Base-by-base conservation (phyloP, 2,329 filamentous ascomycete genomes). In the Talaromyces atroroseus region DNA sequence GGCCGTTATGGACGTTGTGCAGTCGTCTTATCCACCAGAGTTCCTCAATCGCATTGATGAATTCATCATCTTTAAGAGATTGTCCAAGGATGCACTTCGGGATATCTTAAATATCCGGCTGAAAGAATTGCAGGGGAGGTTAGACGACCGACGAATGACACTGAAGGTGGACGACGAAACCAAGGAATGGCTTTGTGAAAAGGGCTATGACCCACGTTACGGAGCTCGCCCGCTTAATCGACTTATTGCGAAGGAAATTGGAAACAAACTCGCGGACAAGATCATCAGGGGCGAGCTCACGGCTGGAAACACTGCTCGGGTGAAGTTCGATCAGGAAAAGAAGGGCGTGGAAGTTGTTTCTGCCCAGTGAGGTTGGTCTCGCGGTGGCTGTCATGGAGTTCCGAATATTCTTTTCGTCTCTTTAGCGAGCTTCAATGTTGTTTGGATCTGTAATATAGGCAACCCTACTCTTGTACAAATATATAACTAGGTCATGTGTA, bases 21-120 rank as follows among this genome's bases (percentile, higher is more conserved):
- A 87, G 18, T 73, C 79, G 8, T 74, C 80, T 1, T 87, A 96
- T 69, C 85, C 92, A 5, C 94, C 94, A 2, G 94, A 97, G 70
- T 99, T 97, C 79, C 82, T 97, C 61, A 97, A 99, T 76, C 84
- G 94, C 20, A 90, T 97, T 60, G 92, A 97, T 72, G 92, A 95
- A 59, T 96, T 97, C 76, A 96, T 97, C 70, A 78, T 97, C 67
- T 97, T 97, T 80, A 92, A 92, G 74, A 84, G 92, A 8, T 82
- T 97, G 2, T 89, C 90, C 0, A 81, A 81, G 29, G 78, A 80
- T 18, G 92, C 92, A 16, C 81, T 97, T 56, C 82, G 90, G 29
- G 92, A 95, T 67, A 97, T 97, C 61, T 91, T 96, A 49, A 90
- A 97, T 66, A 96, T 97, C 61, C 84, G 94, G 32, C 79, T 97